phyloP scores from a whole-genome alignment of 2,329 filamentous ascomycete species.

The Xylariales sp. region DNA sequence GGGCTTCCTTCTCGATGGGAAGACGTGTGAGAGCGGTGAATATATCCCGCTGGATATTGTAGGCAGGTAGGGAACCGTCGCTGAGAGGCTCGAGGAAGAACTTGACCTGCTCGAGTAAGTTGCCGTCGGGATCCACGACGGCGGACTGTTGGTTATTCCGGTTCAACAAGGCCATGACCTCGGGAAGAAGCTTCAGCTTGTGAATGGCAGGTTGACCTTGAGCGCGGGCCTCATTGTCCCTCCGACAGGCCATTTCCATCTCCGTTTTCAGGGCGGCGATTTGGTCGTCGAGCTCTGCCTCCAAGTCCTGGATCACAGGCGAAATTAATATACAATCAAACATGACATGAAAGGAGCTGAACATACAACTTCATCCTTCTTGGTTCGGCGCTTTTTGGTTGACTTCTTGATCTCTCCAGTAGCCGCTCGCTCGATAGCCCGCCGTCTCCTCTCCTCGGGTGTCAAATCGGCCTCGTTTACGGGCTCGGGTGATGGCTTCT shows the following conservation, averaged over 20 bases:
- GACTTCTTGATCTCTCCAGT: conserved; percentile 84
- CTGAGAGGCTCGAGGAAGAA: conserved; percentile 96
- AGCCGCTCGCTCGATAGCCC: conserved; percentile 81
- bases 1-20: conserved; percentile 84
- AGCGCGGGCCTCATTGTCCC: conserved; percentile 78
- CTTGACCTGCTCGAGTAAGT: conserved; percentile 89
- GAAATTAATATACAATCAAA: conserved; percentile 18
- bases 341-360: background rate
- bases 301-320: conserved; percentile 63
- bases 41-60: conserved; percentile 94
- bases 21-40: conserved; percentile 76
- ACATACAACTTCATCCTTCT: conserved; percentile 83
- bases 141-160: conserved; percentile 81
- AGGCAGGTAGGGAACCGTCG: conserved; percentile 89
- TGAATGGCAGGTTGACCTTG: conserved; percentile 77
- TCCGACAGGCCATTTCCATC: conserved; percentile 87
- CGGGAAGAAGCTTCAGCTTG: conserved; percentile 89
- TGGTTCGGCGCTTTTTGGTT: conserved; percentile 65
- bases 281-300: conserved; percentile 84
- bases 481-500: conserved; percentile 51
- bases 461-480: conserved; percentile 75
- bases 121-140: conserved; percentile 89
- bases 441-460: conserved; percentile 77
- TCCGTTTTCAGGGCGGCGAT: conserved; percentile 81
- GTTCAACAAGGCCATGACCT: conserved; percentile 84